Conservation (phyloP, 768 basidiomycete genomes). For the Nidularia pulvinata region DNA sequence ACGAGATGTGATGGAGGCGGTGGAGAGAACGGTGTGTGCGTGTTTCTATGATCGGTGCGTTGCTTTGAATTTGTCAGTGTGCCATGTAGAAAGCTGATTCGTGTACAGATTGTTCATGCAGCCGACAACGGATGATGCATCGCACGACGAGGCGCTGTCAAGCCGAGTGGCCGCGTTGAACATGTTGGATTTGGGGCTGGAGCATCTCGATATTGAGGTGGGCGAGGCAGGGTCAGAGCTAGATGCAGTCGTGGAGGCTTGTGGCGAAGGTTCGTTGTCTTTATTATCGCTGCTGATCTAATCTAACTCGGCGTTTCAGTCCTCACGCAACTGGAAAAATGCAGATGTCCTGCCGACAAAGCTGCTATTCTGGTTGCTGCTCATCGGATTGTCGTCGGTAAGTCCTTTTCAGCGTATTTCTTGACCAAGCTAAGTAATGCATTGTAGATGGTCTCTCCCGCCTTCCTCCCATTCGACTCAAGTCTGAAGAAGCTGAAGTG, state of each 20-base stretch:
- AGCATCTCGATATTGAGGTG: slow-evolving; percentile 88
- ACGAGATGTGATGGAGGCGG: slow-evolving; percentile 62
- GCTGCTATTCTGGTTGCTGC: slow-evolving; percentile 78
- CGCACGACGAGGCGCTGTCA: slow-evolving; percentile 89
- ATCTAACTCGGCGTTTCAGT: slow-evolving; percentile 10
- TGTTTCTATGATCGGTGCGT: slow-evolving; percentile 85
- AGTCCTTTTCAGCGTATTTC: slow-evolving; percentile 14
- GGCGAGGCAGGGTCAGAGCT: slow-evolving; percentile 51
- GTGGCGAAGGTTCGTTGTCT: slow-evolving; percentile 64
- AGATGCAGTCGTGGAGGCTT: slow-evolving; percentile 63
- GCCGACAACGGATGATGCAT: slow-evolving; percentile 62
- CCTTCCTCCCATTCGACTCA: slow-evolving; percentile 74
- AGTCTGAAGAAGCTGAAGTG: slow-evolving; percentile 48
- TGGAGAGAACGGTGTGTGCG: slow-evolving; percentile 72
- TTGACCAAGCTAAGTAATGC: neutral
- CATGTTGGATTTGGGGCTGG: slow-evolving; percentile 84
- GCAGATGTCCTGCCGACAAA: slow-evolving; percentile 72
- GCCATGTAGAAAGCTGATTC: neutral
- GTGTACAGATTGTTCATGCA: slow-evolving; percentile 73
- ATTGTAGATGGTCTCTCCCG: slow-evolving; percentile 70
- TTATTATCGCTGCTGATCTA: neutral
- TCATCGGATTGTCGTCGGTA: slow-evolving; percentile 87
- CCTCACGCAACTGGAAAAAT: slow-evolving; percentile 35
- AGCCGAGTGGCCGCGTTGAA: slow-evolving; percentile 91
- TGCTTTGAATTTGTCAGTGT: neutral